phyloP scores from a whole-genome alignment of 306 rosid species.

The Corylus americana region DNA sequence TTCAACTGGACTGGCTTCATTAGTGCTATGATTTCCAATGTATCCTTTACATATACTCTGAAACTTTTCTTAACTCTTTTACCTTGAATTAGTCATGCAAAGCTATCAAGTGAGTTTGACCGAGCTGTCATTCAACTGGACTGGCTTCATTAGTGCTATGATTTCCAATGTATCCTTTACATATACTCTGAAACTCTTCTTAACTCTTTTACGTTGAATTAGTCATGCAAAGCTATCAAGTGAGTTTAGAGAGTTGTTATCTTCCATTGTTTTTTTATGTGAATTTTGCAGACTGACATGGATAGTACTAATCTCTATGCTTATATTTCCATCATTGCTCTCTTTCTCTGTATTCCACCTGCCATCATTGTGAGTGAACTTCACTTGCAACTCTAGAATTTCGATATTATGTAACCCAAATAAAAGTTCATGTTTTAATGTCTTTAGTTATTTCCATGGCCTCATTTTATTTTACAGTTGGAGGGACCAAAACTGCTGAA shows the following conservation, averaged over 20 bases:
- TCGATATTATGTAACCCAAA: background rate
- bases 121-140: too few relatives aligned
- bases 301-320: slow-evolving; percentile 94
- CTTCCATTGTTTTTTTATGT: background rate
- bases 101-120: too few relatives aligned
- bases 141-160: too few relatives aligned
- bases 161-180: too few relatives aligned
- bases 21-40: slow-evolving; percentile 63
- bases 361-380: slow-evolving; percentile 74
- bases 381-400: background rate
- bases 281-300: slow-evolving; percentile 80
- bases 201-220: slow-evolving; percentile 11
- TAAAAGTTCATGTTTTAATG: background rate
- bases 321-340: slow-evolving; percentile 91
- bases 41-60: slow-evolving; percentile 44
- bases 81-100: too few relatives aligned
- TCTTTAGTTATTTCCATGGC: slow-evolving; percentile 10
- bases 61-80: too few relatives aligned
- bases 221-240: background rate
- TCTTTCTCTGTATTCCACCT: slow-evolving; percentile 85
- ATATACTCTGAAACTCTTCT: slow-evolving; percentile 6
- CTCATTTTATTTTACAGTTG: slow-evolving; percentile 42
- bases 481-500: slow-evolving; percentile 86
- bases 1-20: slow-evolving; percentile 59
- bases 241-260: background rate